These are phyloP conservation scores for Botrytis paeoniae DNA, from an alignment of 2,329 filamentous ascomycete species.

Conservation along the genomic window DNA sequence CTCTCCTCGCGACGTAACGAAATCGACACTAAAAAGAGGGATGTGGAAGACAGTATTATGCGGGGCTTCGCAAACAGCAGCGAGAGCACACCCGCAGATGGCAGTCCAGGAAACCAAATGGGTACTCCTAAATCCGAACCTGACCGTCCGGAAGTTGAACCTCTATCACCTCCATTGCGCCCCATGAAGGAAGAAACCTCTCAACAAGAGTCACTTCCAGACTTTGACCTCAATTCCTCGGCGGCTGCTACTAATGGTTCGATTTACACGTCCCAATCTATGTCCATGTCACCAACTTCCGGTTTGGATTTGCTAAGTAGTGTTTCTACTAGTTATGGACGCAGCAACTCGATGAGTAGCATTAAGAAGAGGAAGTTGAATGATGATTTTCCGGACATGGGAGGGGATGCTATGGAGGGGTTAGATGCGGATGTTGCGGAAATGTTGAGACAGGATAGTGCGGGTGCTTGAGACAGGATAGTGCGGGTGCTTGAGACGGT, in stretches of 20 bases:
- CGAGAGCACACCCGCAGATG: conserved; percentile 46
- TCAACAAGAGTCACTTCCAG: conserved; percentile 35
- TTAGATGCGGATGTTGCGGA: conserved; percentile 61
- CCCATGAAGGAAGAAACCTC: conserved; percentile 36
- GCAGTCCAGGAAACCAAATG: conserved; percentile 37
- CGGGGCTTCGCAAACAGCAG: conserved; percentile 66
- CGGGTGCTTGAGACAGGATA: conserved; percentile 24
- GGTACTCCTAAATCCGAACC: conserved; percentile 54
- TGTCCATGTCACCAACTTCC: conserved; percentile 29
- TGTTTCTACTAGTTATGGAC: conserved; percentile 37
- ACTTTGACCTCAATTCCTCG: conserved; percentile 40
- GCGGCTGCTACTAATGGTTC: conserved; percentile 22
- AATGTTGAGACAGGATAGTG: conserved; percentile 45
- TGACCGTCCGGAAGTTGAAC: conserved; percentile 78
- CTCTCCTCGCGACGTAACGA: conserved; percentile 64
- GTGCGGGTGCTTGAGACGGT: conserved; percentile 10
- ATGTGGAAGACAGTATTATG: conserved; percentile 91
- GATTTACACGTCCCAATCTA: conserved; percentile 22
- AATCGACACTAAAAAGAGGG: conserved; percentile 78
- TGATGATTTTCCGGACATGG: conserved; percentile 46
- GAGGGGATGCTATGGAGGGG: conserved; percentile 51
- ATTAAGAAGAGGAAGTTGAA: conserved; percentile 49
- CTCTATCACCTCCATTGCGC: conserved; percentile 74
- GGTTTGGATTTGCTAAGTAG: conserved; percentile 42
- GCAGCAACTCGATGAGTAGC: conserved; percentile 34